Evolutionary conservation across 805 yeast genomes (phyloP).

Genomic region (Wickerhamomyces silvicola): DNA sequence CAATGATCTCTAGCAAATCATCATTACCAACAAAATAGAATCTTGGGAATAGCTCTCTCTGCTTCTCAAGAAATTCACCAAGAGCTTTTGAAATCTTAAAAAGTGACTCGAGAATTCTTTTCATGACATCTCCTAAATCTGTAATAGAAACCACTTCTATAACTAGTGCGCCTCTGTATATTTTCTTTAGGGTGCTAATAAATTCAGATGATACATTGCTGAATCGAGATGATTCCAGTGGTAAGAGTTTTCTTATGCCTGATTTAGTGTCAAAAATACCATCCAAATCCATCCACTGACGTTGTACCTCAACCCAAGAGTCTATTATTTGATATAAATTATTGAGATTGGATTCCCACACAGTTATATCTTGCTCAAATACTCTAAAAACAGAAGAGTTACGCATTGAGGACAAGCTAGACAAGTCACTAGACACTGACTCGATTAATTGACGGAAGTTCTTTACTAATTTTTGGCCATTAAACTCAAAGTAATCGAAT

Average conservation of each 20-base stretch:
- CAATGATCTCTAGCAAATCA: slow-evolving; percentile 77
- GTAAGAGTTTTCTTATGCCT: slow-evolving; percentile 58
- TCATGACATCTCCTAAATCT: slow-evolving; percentile 40
- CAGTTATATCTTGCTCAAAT: slow-evolving; percentile 52
- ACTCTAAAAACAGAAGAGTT: slow-evolving; percentile 53
- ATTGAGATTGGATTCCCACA: slow-evolving; percentile 53
- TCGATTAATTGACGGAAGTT: slow-evolving; percentile 64
- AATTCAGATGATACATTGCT: slow-evolving; percentile 57
- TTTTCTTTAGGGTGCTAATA: slow-evolving; percentile 40
- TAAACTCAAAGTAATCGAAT: slow-evolving; percentile 49
- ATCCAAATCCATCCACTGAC: slow-evolving; percentile 81
- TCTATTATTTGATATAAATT: slow-evolving; percentile 47
- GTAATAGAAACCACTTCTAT: slow-evolving; percentile 49
- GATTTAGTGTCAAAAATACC: slow-evolving; percentile 63
- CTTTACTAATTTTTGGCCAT: slow-evolving; percentile 48
- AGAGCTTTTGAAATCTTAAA: slow-evolving; percentile 56
- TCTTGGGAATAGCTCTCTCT: slow-evolving; percentile 71
- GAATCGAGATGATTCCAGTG: slow-evolving; percentile 65
- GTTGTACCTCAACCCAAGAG: slow-evolving; percentile 76
- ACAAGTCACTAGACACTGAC: slow-evolving; percentile 52
- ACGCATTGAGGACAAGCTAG: slow-evolving; percentile 61
- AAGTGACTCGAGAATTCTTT: slow-evolving; percentile 49
- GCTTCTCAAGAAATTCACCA: slow-evolving; percentile 72
- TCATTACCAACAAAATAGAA: slow-evolving; percentile 88
- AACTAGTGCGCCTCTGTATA: slow-evolving; percentile 42